Base-by-base conservation (phyloP, 2,329 filamentous ascomycete species). In the Hymenoscyphus repandus region DNA sequence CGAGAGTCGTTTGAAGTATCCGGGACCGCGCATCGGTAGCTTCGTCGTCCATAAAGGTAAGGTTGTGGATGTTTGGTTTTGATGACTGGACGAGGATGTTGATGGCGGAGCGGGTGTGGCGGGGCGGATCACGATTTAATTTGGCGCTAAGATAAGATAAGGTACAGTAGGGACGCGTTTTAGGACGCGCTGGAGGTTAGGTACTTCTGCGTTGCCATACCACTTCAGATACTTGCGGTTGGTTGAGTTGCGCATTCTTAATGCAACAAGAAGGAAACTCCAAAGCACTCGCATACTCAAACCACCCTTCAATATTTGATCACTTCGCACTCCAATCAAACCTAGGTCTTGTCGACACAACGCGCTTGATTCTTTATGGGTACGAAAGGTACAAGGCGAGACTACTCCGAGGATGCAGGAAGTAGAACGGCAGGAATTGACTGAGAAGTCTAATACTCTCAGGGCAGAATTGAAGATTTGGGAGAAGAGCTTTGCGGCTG, bases 381-480 rank as follows among this genome's bases (percentile, higher is more conserved):
- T 27, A 4, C 22, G 22, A 27, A 27, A 27, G n/a, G n/a, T n/a
- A n/a, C n/a, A n/a, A n/a, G n/a, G 22, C 22, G 22, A 27, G 22
- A 27, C 22, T 27, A 37, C 34, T 17, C 5, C 34, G 22, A 52
- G 41, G 39, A 64, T 64, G 64, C 55, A 61, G n/a, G 55, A 58
- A 7, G 43, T 45, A 51, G 56, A 62, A 34, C 45, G 51, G 31
- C 54, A 58, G 30, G 40, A 50, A 13, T 49, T 60, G 45, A 56
- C 54, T 22, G 57, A 63, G 34, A 59, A 53, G 60, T 76, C 75
- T 11, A 72, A 74, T 56, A 64, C 74, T 45, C 71, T 90, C n/a
- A 79, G 85, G n/a, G 70, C 73, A 34, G 82, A 88, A 55, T 71
- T 92, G 43, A 92, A 92, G 69, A 68, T 69, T 57, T 93, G 87